A percentile compares a stretch with the other conserved stretches of the same genome.
Conservation (phyloP, 2,329 filamentous ascomycete species). For the Diaporthe sp. region DNA sequence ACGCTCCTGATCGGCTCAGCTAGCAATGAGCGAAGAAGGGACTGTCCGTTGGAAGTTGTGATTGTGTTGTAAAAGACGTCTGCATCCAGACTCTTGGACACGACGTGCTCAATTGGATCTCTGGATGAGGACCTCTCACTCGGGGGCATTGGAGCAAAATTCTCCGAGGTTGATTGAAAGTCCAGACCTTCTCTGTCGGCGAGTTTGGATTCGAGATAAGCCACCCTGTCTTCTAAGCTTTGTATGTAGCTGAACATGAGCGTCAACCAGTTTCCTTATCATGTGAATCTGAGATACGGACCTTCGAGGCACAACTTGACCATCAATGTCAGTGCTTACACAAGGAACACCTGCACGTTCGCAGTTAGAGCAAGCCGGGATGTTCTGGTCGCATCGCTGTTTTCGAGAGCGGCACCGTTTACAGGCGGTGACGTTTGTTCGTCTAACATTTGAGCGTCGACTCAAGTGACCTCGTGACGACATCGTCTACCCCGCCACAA, state of each 20-base stretch:
- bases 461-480: background rate
- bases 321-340: slow-evolving; percentile 36
- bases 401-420: slow-evolving; percentile 41
- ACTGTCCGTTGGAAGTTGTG: slow-evolving; percentile 1
- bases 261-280: background rate
- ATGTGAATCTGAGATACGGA: background rate
- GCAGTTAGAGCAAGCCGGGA: slow-evolving; percentile 41
- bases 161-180: background rate
- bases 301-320: background rate
- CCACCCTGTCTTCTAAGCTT: background rate
- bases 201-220: background rate
- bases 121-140: background rate
- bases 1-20: background rate
- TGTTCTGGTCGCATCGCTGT: slow-evolving; percentile 41
- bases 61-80: slow-evolving; percentile 16
- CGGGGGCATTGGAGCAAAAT: background rate
- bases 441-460: slow-evolving; percentile 37
- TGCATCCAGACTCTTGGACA: background rate
- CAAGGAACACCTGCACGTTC: slow-evolving; percentile 37
- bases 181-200: background rate
- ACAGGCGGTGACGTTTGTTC: slow-evolving; percentile 43
- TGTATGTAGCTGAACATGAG: slow-evolving; percentile 3
- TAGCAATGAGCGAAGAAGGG: slow-evolving; percentile 9
- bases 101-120: background rate
- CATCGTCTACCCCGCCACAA: background rate